Base-by-base conservation (phyloP, 495 filamentous ascomycete species). In the Trichocladium uniseriatum region DNA sequence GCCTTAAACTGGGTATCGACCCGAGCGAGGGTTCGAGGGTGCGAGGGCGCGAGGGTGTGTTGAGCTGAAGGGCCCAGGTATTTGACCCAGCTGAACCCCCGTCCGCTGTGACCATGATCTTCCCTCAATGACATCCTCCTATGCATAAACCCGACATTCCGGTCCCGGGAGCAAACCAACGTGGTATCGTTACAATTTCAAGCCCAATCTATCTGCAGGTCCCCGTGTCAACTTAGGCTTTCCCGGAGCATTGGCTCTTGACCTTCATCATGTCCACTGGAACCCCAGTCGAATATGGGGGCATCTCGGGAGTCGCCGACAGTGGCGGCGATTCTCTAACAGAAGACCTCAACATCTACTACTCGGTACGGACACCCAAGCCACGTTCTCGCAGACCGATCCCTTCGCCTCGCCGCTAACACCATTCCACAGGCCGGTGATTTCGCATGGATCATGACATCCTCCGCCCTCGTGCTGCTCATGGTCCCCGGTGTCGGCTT, bases 401-500 rank as follows among this genome's bases (percentile, higher is more conserved):
- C 6, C 27, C 11, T 21, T 6, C 5, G 2, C 20, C 39, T 18
- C 57, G 60, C 50, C 19, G 31, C 42, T 48, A 28, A 49, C 31
- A 34, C 27, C 16, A 4, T 21, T 14, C n/a, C 22, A 0, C 37
- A 95, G 85, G 72, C 79, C 47, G 92, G 92, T 53, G 87, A 97
- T 70, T 89, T 95, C 49, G 85, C 87, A 19, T 98, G 87, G 87
- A 82, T 96, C 68, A 76, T 97, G 52, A 84, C 81, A 6, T 79
- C 85, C 10, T 86, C 92, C 9, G 91, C 88, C 14, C 80, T 98
- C 15, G 91, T 98, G 48, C 69, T 98, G 57, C 80, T 97, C 62
- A 98, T 98, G 92, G 92, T 98, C 70, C 92, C 92, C 10, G 92
- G 92, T 55, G 89, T 98, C 64, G 92, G 89, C 39, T 96, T 98